Evolutionary conservation across 805 yeast species (phyloP), one percentile per base, ranked within the genome.

Genomic region (Candida cerambycidarum): DNA sequence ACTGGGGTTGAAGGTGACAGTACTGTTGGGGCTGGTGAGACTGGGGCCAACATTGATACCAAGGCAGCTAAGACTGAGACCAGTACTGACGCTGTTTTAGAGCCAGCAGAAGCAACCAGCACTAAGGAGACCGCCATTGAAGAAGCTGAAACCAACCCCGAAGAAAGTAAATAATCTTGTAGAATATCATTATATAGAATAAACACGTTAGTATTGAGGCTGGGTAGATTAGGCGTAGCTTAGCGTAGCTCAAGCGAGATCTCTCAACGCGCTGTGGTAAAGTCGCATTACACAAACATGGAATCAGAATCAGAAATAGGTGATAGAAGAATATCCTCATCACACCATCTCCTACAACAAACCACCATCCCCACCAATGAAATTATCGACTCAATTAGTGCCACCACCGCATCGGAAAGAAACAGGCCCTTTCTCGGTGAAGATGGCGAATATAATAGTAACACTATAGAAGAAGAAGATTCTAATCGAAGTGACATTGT

Each of bases 331-430:
- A 37, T 24, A 5, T 14, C 11, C 24, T 17, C 12, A 3, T 31
- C 42, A 4, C 32, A 33, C 15, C 62, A 58, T 42, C 58, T 53
- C 37, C 46, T 63, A 0, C 65, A 57, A 43, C 67, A 63, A 40
- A 57, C 52, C 7, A 50, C 50, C n/a, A 61, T 61, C 16, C 55
- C 67, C 3, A 58, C 55, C 21, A 57, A 57, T 18, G 67, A 62
- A 44, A 34, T 63, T 10, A 48, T 61, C 32, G 66, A 62, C 43
- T 61, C 67, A 1, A 55, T 63, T 10, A 55, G 55, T 10, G 50
- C 54, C 16, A 48, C 54, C 8, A 46, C 48, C 34, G 53, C 46
- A 2, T 42, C 53, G 11, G 50, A 49, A 13, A 18, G 47, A 6
- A 47, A 42, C 15, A 34, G 45, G 18, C 51, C 52, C n/a, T 47